Base-by-base conservation (phyloP, 2,329 filamentous ascomycete species). In the Scortechinia acanthostroma region DNA sequence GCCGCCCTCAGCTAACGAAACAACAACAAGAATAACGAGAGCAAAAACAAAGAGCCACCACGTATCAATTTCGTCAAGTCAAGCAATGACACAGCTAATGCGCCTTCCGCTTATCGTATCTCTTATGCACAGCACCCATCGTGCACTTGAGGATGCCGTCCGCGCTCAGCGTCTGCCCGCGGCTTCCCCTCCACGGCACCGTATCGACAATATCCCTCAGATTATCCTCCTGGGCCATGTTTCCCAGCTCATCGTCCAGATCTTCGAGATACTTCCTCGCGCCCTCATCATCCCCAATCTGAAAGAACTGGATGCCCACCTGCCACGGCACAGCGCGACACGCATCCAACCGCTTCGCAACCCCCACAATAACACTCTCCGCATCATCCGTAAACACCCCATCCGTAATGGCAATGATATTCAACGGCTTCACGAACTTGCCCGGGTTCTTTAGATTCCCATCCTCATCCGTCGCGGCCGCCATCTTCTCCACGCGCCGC, bases 161-260 rank as follows among this genome's bases (percentile, higher is more conserved):
- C 0, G 68, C 76, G 15, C 68, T 73, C 42, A 85, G 59, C n/a
- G 61, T 59, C 16, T 52, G 52, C 4, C 66, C 65, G 22, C 61
- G 61, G 2, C 64, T 65, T 15, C 66, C 68, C 4, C 53, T 70
- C 64, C 76, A 84, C 1, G 25, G 25, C 25, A 90, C 83, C 0
- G 91, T 95, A 62, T 97, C 91, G 15, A 96, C 89, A 56, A 97
- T 96, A 64, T 97, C 91, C 16, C 91, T n/a, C n/a, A n/a, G n/a
- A n/a, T 64, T 60, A 28, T 66, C 60, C 42, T 65, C 61, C 47
- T 71, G 65, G n/a, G 10, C 10, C 25, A 10, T 10, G 10, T 71
- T 66, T 2, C 60, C 65, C 33, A 84, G 60, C 13, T 70, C 70
- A 56, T 85, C 78, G 51, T 86, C 81, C 21, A 86, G 62, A 43